phyloP scores from a whole-genome alignment of 768 basidiomycete genomes.

The Lentinula aciculospora region DNA sequence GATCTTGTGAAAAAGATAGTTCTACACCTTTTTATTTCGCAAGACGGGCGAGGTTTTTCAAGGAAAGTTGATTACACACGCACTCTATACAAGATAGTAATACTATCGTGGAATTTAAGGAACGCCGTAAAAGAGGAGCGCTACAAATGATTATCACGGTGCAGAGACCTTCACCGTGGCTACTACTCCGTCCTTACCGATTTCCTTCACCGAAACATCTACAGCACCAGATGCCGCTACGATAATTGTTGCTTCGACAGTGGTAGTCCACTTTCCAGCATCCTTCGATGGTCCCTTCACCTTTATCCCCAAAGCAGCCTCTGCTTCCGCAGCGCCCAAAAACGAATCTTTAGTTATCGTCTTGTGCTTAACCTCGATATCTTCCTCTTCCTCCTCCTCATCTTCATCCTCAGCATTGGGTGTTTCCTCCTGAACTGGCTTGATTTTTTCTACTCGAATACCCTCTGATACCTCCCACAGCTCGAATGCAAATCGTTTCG shows the following conservation, averaged over 20 bases:
- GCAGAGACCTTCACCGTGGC: slow-evolving; percentile 1
- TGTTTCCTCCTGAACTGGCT: slow-evolving; percentile 36
- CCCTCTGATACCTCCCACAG: slow-evolving; percentile 75
- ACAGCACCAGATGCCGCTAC: slow-evolving; percentile 27
- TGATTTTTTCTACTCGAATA: slow-evolving; percentile 55
- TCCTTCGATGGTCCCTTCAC: slow-evolving; percentile 31
- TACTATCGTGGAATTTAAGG: too few species aligned
- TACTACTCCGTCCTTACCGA: slow-evolving; percentile 18
- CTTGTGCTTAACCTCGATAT: slow-evolving; percentile 59
- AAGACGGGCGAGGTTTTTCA: too few species aligned
- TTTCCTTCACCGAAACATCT: slow-evolving; percentile 32
- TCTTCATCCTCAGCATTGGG: slow-evolving; percentile 44
- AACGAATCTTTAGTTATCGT: slow-evolving; percentile 48
- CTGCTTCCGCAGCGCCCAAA: slow-evolving; percentile 37
- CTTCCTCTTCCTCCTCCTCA: slow-evolving; percentile 58
- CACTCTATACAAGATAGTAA: too few species aligned
- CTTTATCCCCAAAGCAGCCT: slow-evolving; percentile 35
- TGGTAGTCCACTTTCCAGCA: slow-evolving; percentile 44
- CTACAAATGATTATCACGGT: not conserved
- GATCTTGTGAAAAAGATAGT: too few species aligned
- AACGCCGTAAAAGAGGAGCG: too few species aligned
- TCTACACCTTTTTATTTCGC: too few species aligned
- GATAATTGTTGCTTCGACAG: slow-evolving; percentile 39
- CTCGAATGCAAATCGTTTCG: slow-evolving; percentile 56
- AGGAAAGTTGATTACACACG: too few species aligned